phyloP scores from a whole-genome alignment of 768 basidiomycete species.

The Omphalotus guepiniiformis region DNA sequence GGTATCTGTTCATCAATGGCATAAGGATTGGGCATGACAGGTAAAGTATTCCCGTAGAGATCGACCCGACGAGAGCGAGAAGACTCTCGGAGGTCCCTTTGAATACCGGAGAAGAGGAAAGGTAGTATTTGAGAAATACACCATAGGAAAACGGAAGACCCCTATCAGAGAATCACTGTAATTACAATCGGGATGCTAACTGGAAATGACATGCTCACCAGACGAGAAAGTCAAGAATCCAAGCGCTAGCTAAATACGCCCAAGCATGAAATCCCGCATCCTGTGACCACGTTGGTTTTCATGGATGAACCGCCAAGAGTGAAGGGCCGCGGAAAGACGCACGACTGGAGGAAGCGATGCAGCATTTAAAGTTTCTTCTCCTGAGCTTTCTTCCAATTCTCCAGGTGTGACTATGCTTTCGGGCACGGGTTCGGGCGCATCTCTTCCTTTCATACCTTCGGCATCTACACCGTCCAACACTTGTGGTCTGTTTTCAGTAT shows the following conservation, averaged over 20 bases:
- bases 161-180: slow-evolving; percentile 1
- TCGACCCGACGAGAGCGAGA: slow-evolving; percentile 22
- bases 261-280: slow-evolving; percentile 12
- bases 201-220: slow-evolving; percentile 13
- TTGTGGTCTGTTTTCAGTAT: too few relatives aligned
- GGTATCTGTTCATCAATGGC: slow-evolving; percentile 22
- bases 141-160: slow-evolving; percentile 26
- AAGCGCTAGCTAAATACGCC: slow-evolving; percentile 19
- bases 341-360: too few relatives aligned
- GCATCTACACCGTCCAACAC: too few relatives aligned
- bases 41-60: slow-evolving; percentile 25
- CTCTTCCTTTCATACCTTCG: too few relatives aligned
- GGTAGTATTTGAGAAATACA: slow-evolving; percentile 22
- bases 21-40: slow-evolving; percentile 17
- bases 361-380: too few relatives aligned
- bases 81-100: slow-evolving; percentile 12
- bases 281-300: too few relatives aligned
- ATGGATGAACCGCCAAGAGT: too few relatives aligned
- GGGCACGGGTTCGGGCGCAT: too few relatives aligned
- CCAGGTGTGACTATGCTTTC: too few relatives aligned
- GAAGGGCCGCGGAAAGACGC: too few relatives aligned
- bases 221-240: slow-evolving; percentile 22
- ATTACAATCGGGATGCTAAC: neutral
- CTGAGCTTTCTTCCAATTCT: too few relatives aligned
- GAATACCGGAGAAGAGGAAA: slow-evolving; percentile 14